Base-by-base conservation (phyloP, 192 early-diverging fungal genomes). In the Gonapodya prolifera region DNA sequence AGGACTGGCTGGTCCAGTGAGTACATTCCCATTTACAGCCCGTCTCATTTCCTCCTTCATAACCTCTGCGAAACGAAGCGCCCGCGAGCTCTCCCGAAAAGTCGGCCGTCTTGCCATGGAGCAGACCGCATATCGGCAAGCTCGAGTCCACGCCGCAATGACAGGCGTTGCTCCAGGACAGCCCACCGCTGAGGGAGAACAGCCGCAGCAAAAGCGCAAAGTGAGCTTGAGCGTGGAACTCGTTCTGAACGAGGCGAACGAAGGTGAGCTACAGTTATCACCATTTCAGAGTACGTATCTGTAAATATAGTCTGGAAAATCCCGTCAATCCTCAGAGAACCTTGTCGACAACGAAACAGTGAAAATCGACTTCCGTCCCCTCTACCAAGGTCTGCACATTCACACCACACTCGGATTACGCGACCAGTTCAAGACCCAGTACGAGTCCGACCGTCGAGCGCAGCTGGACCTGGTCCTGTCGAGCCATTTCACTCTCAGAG, bases 371-470 rank as follows among this genome's bases (percentile, higher is more conserved):
- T 94, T 99, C 85, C 91, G 91, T 77, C 95, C 96, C 29, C 86
- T 99, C 73, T 98, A 95, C 84, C 94, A 95, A 83, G 97, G 96
- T 81, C 85, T 98, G 75, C 95, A 98, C 76, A 96, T 99, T 61
- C 91, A 99, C 82, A 94, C 95, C 76, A 93, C 94, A 30, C 89
- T 99, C 13, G 96, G 96, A 0, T 91, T 93, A 35, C 88, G 93
- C 30, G 84, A 86, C 33, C 92, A 97, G 82, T 93, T 99, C 78
- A 93, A 92, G 79, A 81, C 87, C 30, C 88, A 88, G 70, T 99
- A 95, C 82, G 92, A 94, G 76, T 95, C 97, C 76, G 94, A 97
- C 82, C 89, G 98, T 78, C 85, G 87, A 75, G 91, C 91, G 81
- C 29, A 73, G 71, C 71, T 73, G 71, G 91, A 92, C 78, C 83